A percentile compares a stretch with the other conserved stretches of the same genome.
Conservation (phyloP, 139 green algal species). For the Chlamydomonas applanata region DNA sequence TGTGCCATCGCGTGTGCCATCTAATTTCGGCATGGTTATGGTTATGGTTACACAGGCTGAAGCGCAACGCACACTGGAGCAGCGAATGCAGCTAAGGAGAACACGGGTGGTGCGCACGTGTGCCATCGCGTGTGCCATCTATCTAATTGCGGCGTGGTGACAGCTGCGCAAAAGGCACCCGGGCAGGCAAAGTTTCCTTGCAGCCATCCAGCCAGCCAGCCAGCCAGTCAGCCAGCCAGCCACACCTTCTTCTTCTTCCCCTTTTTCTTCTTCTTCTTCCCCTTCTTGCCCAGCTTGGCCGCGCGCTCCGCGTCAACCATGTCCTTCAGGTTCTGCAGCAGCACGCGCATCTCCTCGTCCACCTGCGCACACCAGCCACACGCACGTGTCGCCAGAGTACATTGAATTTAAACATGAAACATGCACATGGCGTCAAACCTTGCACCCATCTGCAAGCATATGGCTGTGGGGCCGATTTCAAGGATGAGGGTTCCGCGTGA, state of each 20-base stretch:
- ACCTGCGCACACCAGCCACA: conserved; percentile 59
- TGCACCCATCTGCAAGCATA: neutral
- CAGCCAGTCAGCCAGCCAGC: neutral
- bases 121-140: no score
- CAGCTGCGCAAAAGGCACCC: no score
- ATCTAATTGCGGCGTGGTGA: no score
- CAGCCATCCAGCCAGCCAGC: neutral
- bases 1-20: no score
- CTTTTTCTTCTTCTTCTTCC: conserved; percentile 65
- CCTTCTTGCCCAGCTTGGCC: conserved; percentile 70
- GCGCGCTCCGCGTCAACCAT: conserved; percentile 73
- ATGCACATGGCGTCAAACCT: no score
- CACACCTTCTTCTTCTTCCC: conserved; percentile 57
- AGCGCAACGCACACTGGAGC: no score
- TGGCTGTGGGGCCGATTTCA: neutral
- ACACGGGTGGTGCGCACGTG: no score
- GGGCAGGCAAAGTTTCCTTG: no score
- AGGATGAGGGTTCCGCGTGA: neutral
- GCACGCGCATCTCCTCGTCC: conserved; percentile 82
- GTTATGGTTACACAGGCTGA: no score
- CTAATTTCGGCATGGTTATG: no score
- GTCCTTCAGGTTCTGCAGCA: conserved; percentile 88
- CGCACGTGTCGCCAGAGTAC: neutral
- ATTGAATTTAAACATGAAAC: no score
- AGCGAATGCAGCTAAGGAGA: no score